These are phyloP conservation scores for Triangularia setosa DNA, from an alignment of 2,329 filamentous ascomycete genomes.

Conservation along the genomic window DNA sequence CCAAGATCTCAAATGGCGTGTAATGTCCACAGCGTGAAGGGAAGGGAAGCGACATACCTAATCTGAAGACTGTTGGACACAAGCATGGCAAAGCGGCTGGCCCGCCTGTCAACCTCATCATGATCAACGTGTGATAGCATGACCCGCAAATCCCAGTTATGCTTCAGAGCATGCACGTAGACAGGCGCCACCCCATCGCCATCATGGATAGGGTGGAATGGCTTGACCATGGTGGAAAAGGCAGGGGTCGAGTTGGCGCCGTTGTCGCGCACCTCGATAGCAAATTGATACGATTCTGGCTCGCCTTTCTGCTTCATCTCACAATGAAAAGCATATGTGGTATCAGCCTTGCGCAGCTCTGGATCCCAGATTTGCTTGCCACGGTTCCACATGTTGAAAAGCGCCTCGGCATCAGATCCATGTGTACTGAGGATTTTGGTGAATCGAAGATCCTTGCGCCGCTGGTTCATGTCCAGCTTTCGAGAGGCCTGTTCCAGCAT, in stretches of 20 bases:
- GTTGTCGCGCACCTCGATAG: slow-evolving; percentile 21
- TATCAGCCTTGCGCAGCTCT: slow-evolving; percentile 13
- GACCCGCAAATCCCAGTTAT: slow-evolving; percentile 32
- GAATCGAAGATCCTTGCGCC: slow-evolving; percentile 24
- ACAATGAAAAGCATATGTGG: slow-evolving; percentile 21
- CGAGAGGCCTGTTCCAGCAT: background rate
- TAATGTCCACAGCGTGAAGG: no score
- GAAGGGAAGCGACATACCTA: slow-evolving; percentile 15
- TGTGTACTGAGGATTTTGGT: slow-evolving; percentile 30
- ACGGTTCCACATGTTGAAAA: slow-evolving; percentile 17
- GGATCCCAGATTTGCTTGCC: slow-evolving; percentile 20
- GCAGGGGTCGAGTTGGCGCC: background rate
- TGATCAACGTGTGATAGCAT: slow-evolving; percentile 21
- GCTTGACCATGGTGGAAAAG: slow-evolving; percentile 22
- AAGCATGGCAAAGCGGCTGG: slow-evolving; percentile 26
- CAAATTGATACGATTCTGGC: slow-evolving; percentile 4
- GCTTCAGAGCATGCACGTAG: slow-evolving; percentile 31
- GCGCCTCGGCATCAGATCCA: slow-evolving; percentile 24
- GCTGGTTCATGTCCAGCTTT: slow-evolving; percentile 16
- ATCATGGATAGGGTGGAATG: slow-evolving; percentile 19
- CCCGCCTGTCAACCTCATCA: slow-evolving; percentile 19
- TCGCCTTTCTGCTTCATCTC: background rate
- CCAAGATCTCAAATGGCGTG: no score
- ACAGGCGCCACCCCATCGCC: slow-evolving; percentile 17
- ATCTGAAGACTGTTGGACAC: slow-evolving; percentile 27